A percentile compares a stretch with the other conserved stretches of the same genome.
These are phyloP conservation scores for Isabelozyma gotoi DNA, from an alignment of 805 yeast species.

Conservation along the genomic window DNA sequence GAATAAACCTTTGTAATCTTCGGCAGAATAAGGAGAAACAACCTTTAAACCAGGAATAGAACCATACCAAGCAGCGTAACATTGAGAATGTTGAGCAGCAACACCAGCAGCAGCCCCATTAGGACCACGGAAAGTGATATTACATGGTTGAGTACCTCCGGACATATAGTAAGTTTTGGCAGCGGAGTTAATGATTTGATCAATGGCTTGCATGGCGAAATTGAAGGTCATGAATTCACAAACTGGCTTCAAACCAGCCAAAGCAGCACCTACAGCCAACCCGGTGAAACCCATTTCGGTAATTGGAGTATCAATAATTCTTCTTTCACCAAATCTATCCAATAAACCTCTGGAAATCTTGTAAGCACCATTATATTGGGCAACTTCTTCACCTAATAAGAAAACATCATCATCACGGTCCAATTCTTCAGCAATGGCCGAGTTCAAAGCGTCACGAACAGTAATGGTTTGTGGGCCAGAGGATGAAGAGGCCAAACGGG, in stretches of 20 bases:
- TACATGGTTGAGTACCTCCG: constrained; percentile 97
- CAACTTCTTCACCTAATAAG: constrained; percentile 98
- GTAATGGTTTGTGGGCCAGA: constrained; percentile 67
- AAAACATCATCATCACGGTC: constrained; percentile 93
- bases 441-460: constrained; percentile 94
- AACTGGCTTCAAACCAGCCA: constrained; percentile 93
- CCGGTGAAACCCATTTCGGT: constrained; percentile 99
- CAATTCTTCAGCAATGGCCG: constrained; percentile 95
- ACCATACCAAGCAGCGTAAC: constrained; percentile 97
- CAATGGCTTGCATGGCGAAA: constrained; percentile 99
- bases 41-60: constrained; percentile 98
- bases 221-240: constrained; percentile 99
- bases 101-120: constrained; percentile 99
- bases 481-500: constrained; percentile 46
- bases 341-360: constrained; percentile 93
- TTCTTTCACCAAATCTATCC: constrained; percentile 91
- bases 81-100: constrained; percentile 99
- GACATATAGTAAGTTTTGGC: constrained; percentile 99
- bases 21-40: constrained; percentile 90
- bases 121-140: constrained; percentile 98
- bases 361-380: constrained; percentile 99
- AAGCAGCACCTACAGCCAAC: constrained; percentile 92
- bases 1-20: constrained; percentile 91
- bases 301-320: constrained; percentile 95
- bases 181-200: constrained; percentile 96